Conservation (phyloP, 1,284 basidiomycete genomes). For the Ustilago crameri region DNA sequence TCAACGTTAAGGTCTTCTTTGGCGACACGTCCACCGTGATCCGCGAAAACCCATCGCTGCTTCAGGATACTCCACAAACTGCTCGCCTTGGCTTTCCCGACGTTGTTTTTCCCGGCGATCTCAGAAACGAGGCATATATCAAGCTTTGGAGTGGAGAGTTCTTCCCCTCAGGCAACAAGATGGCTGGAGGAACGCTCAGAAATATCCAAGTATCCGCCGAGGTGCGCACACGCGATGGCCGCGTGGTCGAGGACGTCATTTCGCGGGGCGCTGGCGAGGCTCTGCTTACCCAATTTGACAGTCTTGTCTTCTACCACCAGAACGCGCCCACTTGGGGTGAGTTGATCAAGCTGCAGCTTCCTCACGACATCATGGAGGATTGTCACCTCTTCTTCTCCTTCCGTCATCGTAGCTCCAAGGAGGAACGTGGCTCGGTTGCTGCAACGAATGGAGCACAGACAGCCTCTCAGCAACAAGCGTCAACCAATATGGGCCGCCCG, state of each 20-base stretch:
- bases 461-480: slow-evolving; percentile 18
- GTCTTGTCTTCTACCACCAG: slow-evolving; percentile 75
- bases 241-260: slow-evolving; percentile 79
- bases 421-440: slow-evolving; percentile 44
- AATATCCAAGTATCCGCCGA: slow-evolving; percentile 92
- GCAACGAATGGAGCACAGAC: slow-evolving; percentile 16
- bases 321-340: slow-evolving; percentile 86
- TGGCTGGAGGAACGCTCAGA: slow-evolving; percentile 53
- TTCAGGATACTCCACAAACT: slow-evolving; percentile 83
- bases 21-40: slow-evolving; percentile 81
- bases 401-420: slow-evolving; percentile 77
- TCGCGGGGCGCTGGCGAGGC: slow-evolving; percentile 87
- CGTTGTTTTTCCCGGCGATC: slow-evolving; percentile 90
- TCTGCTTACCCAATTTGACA: slow-evolving; percentile 81
- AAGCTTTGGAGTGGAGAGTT: slow-evolving; percentile 70
- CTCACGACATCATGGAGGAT: slow-evolving; percentile 76
- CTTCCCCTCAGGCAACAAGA: slow-evolving; percentile 55
- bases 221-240: slow-evolving; percentile 81
- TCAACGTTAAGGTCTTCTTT: slow-evolving; percentile 89
- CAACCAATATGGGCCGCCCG: slow-evolving; percentile 69
- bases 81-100: slow-evolving; percentile 94
- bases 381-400: slow-evolving; percentile 97
- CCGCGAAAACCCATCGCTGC: slow-evolving; percentile 85
- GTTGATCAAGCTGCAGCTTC: slow-evolving; percentile 85
- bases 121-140: slow-evolving; percentile 93